Evolutionary conservation across 208 protist genomes (phyloP), one percentile per base, ranked within the genome.

Genomic region (Balamuthia mandrillaris): DNA sequence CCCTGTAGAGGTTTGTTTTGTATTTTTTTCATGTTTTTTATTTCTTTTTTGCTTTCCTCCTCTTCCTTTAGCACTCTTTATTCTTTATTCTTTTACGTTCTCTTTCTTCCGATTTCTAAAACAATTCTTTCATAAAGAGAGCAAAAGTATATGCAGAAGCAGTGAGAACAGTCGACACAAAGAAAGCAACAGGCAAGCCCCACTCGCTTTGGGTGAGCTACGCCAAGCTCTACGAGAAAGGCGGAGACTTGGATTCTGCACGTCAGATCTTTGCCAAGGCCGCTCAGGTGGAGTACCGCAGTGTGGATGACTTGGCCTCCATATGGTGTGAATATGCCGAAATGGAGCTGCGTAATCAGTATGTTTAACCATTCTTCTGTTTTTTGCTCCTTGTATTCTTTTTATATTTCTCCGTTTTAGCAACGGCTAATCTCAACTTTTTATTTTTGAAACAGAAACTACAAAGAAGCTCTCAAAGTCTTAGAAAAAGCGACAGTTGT

Each of bases 251-350:
- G 9, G 75, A 92, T 63, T 87, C 85, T 24, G 93, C 95, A 2
- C 86, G 95, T 51, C 60, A 44, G 27, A 94, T 97, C 29, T 93
- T 95, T 72, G 83, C 94, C 47, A 90, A 87, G 65, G 89, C 68
- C n/a, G 44, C 78, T 5, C 56, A 82, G 58, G 29, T 91, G 7
- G 37, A 82, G 33, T 96, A 90, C 70, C 51, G 77, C 16, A 70
- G 44, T 1, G 84, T 95, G 1, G 94, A 96, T 44, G 95, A 97
- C n/a, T 84, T 97, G 4, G 91, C 95, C 3, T 52, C 68, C 10
- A 47, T 97, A 7, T 97, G 94, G 90, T 96, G 92, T 79, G 92
- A 95, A n/a, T 97, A 87, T 24, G 91, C 87, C 21, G 96, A 98
- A 88, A 96, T 98, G 93, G 96, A 98, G 84, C 54, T 98, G 7